Evolutionary conservation across 1,284 basidiomycete species (phyloP).

Genomic region (Fomitopsis schrenkii): DNA sequence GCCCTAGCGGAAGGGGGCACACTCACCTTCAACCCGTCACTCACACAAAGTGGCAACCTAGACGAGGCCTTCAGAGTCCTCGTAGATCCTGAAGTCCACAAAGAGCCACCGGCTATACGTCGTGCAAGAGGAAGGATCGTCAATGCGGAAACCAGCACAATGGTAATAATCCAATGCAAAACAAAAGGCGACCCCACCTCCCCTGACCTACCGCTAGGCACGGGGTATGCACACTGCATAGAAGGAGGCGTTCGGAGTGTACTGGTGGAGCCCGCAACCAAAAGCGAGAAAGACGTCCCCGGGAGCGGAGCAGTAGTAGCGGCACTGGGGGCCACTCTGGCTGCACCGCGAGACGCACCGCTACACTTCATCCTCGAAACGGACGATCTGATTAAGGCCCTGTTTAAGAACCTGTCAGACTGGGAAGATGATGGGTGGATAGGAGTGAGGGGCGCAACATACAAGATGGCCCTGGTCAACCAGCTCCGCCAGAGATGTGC

Average conservation of each 20-base stretch:
- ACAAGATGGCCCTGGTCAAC: background rate
- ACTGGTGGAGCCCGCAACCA: too few relatives aligned
- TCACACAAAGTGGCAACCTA: background rate
- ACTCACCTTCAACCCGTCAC: too few relatives aligned
- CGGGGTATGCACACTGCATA: too few relatives aligned
- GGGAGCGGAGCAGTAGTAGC: too few relatives aligned
- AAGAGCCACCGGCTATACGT: background rate
- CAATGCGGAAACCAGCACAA: background rate
- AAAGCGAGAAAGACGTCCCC: too few relatives aligned
- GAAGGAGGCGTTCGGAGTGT: too few relatives aligned
- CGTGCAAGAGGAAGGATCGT: background rate
- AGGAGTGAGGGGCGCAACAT: background rate
- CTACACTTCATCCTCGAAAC: conserved; percentile 1
- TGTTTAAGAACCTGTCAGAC: background rate
- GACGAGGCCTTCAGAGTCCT: background rate
- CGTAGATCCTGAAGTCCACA: background rate
- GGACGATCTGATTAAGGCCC: background rate
- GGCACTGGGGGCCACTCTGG: too few relatives aligned
- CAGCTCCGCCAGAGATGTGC: background rate
- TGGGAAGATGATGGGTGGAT: conserved; percentile 2
- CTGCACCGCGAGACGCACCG: too few relatives aligned
- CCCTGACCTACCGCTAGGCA: too few relatives aligned
- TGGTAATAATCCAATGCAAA: too few relatives aligned
- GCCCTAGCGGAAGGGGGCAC: conserved; percentile 10
- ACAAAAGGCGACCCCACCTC: too few relatives aligned